Evolutionary conservation across 306 rosid genomes (phyloP), one percentile per base, ranked within the genome.

Genomic region (Prunus mume): DNA sequence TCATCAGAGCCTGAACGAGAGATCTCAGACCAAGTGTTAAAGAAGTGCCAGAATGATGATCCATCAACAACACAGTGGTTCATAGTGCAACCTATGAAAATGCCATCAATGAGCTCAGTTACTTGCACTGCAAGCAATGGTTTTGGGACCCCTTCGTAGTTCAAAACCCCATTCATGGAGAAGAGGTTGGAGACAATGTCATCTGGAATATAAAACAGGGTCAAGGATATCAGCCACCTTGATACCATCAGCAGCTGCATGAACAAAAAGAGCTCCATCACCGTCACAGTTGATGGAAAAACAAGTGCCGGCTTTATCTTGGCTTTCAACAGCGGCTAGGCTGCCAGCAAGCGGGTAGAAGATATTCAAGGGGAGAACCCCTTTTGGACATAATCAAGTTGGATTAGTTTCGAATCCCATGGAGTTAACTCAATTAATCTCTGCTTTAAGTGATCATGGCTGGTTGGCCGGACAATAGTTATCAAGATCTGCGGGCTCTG

Each of bases 91-190:
- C 71, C 91, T 2, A 88, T 66, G 76, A 85, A 83, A 47, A 81
- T 4, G 13, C 85, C 88, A 58, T 88, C 90, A 24, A 58, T n/a
- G 0, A 88, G 57, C 87, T 86, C 86, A 0, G 87, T 88, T 5
- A 86, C 87, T 64, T 88, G 90, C 13, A 32, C 75, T 0, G 27
- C 61, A 12, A 54, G 66, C 74, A 67, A 43, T n/a, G 77, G 72
- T 38, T 51, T 24, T 1, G 49, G 63, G n/a, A 71, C 55, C 2
- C 72, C 82, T 24, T 78, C 60, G 46, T 27, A 63, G 66, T 65
- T 78, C 24, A 3, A 6, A 24, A 30, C 17, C 3, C 17, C 52
- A 6, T 71, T 65, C 77, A 71, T 60, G 9, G 67, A 25, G 15
- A 76, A 76, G 66, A 76, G 12, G 46, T 19, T 12, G 27, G 20